Evolutionary conservation across 2,329 filamentous ascomycete species (phyloP).

Genomic region (Pseudonectria foliicola): DNA sequence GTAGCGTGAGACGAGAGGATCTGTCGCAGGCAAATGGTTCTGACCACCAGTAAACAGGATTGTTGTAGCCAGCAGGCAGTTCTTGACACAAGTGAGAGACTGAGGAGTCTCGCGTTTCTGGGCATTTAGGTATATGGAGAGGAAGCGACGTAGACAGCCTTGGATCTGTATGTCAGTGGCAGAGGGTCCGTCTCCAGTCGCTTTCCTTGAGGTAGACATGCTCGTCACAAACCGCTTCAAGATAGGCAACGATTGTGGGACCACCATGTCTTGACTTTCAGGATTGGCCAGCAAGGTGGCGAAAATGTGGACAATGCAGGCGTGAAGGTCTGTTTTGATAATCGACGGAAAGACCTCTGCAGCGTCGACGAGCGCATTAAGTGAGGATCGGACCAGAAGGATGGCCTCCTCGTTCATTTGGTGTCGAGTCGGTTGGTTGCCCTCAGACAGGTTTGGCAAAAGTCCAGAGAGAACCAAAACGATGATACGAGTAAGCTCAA

Average conservation of each 20-base stretch:
- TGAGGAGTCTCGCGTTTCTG: slow-evolving; percentile 69
- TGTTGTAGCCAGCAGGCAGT: slow-evolving; percentile 79
- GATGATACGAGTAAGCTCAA: slow-evolving; percentile 93
- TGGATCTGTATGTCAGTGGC: slow-evolving; percentile 65
- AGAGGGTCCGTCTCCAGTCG: slow-evolving; percentile 32
- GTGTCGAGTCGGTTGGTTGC: slow-evolving; percentile 59
- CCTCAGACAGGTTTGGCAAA: slow-evolving; percentile 71
- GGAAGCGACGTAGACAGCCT: slow-evolving; percentile 73
- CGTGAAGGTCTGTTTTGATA: slow-evolving; percentile 92
- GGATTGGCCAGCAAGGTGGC: slow-evolving; percentile 85
- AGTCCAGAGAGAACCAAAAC: slow-evolving; percentile 85
- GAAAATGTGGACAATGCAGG: slow-evolving; percentile 95
- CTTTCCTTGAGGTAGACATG: slow-evolving; percentile 48
- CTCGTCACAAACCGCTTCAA: slow-evolving; percentile 84
- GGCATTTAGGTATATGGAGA: slow-evolving; percentile 69
- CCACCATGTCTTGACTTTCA: slow-evolving; percentile 74
- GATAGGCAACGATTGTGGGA: slow-evolving; percentile 83
- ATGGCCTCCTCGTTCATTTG: slow-evolving; percentile 84
- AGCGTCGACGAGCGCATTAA: slow-evolving; percentile 87
- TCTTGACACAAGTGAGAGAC: slow-evolving; percentile 85
- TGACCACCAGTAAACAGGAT: slow-evolving; percentile 79
- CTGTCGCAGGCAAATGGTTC: slow-evolving; percentile 64
- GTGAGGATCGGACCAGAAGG: slow-evolving; percentile 67
- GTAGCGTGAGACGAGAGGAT: slow-evolving; percentile 67
- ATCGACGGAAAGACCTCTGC: slow-evolving; percentile 93